These are phyloP conservation scores for Ceratocystis huliohia DNA, from an alignment of 2,329 filamentous ascomycete genomes.

Conservation along the genomic window DNA sequence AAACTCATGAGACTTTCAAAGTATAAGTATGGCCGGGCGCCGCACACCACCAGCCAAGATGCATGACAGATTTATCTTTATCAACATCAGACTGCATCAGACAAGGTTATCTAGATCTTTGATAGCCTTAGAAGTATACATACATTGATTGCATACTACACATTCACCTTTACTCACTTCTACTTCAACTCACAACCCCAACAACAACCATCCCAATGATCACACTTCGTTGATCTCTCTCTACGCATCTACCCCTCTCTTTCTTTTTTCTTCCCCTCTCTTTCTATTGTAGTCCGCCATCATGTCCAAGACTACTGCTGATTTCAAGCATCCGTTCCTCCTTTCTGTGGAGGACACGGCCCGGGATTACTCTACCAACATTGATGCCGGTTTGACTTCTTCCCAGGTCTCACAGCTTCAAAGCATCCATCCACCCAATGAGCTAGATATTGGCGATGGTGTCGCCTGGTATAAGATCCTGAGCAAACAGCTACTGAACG, in stretches of 20 bases:
- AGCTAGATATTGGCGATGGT: constrained; percentile 54
- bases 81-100: too few relatives aligned
- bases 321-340: constrained; percentile 43
- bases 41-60: background rate
- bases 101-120: background rate
- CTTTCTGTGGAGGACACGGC: constrained; percentile 51
- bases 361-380: constrained; percentile 46
- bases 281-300: background rate
- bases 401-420: constrained; percentile 47
- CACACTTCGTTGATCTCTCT: constrained; percentile 1
- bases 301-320: constrained; percentile 14
- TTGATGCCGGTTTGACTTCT: constrained; percentile 54
- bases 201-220: constrained; percentile 2
- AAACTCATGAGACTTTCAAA: background rate
- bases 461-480: constrained; percentile 62
- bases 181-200: background rate
- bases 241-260: background rate
- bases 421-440: constrained; percentile 51
- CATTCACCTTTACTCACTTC: background rate
- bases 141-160: background rate
- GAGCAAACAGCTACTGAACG: constrained; percentile 60
- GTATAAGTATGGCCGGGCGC: constrained; percentile 1
- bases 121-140: background rate
- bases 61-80: too few relatives aligned
- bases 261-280: background rate